phyloP scores from a whole-genome alignment of 1,284 basidiomycete genomes.

The Peniophora sp. region DNA sequence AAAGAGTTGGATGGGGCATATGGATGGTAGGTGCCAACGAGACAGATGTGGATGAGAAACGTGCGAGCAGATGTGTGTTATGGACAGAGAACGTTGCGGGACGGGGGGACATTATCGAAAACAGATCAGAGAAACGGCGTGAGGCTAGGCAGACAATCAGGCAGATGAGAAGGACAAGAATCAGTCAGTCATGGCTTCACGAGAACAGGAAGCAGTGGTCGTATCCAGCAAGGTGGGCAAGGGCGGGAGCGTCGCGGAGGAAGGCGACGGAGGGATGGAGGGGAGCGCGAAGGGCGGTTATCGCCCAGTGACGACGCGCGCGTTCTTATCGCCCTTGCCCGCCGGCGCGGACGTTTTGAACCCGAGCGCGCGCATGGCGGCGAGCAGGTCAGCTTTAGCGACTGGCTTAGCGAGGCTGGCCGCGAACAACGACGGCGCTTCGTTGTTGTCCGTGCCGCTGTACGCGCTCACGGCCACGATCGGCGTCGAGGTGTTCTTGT shows the following conservation, averaged over 20 bases:
- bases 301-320: too few relatives aligned
- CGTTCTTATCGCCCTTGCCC: background rate
- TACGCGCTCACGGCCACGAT: conserved; percentile 90
- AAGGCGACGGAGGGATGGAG: too few relatives aligned
- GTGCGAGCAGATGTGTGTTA: conserved; percentile 11
- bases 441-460: conserved; percentile 56
- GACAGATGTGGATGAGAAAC: conserved; percentile 3
- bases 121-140: conserved; percentile 15
- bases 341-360: conserved; percentile 77
- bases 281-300: too few relatives aligned
- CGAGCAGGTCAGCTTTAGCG: conserved; percentile 77
- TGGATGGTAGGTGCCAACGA: too few relatives aligned
- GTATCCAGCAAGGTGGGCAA: conserved; percentile 19
- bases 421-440: conserved; percentile 74
- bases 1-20: too few relatives aligned
- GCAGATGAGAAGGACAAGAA: conserved; percentile 17
- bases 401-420: conserved; percentile 85
- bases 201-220: conserved; percentile 22
- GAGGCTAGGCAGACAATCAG: conserved; percentile 15
- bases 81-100: conserved; percentile 12
- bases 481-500: conserved; percentile 83
- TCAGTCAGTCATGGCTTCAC: conserved; percentile 3
- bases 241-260: too few relatives aligned
- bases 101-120: conserved; percentile 23
- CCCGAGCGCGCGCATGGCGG: conserved; percentile 76